These are phyloP conservation scores for Hygrophorus russula DNA, from an alignment of 768 basidiomycete genomes.

Conservation along the genomic window DNA sequence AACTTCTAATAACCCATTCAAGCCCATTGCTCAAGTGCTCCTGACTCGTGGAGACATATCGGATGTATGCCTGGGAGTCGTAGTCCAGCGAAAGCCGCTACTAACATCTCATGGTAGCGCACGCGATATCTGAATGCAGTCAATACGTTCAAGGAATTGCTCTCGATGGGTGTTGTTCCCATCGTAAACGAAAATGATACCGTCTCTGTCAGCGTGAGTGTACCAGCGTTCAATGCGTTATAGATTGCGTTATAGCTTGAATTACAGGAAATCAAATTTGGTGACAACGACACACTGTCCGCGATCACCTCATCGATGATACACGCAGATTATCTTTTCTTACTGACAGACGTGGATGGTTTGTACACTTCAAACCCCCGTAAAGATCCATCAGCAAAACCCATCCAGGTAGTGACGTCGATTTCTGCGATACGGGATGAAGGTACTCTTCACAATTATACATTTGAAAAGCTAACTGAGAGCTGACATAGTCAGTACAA, in stretches of 20 bases:
- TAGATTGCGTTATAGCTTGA: neutral
- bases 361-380: slow-evolving; percentile 93
- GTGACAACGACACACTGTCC: slow-evolving; percentile 96
- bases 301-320: slow-evolving; percentile 97
- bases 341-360: slow-evolving; percentile 94
- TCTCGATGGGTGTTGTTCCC: slow-evolving; percentile 91
- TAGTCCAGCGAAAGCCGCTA: slow-evolving; percentile 10
- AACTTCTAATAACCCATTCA: neutral
- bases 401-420: slow-evolving; percentile 75
- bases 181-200: slow-evolving; percentile 99
- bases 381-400: slow-evolving; percentile 72
- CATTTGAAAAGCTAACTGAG: neutral
- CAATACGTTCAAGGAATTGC: slow-evolving; percentile 85
- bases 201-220: slow-evolving; percentile 86
- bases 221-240: neutral
- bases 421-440: slow-evolving; percentile 76
- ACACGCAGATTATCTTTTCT: slow-evolving; percentile 93
- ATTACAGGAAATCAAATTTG: slow-evolving; percentile 95
- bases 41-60: slow-evolving; percentile 95
- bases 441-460: too few relatives aligned
- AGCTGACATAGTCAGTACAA: too few relatives aligned
- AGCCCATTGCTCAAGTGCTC: slow-evolving; percentile 87
- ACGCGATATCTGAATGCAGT: slow-evolving; percentile 95
- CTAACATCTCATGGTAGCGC: slow-evolving; percentile 42
- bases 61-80: too few relatives aligned